These are phyloP conservation scores for Sarocladiaceae sp. DNA, from an alignment of 2,329 filamentous ascomycete genomes.

Conservation along the genomic window DNA sequence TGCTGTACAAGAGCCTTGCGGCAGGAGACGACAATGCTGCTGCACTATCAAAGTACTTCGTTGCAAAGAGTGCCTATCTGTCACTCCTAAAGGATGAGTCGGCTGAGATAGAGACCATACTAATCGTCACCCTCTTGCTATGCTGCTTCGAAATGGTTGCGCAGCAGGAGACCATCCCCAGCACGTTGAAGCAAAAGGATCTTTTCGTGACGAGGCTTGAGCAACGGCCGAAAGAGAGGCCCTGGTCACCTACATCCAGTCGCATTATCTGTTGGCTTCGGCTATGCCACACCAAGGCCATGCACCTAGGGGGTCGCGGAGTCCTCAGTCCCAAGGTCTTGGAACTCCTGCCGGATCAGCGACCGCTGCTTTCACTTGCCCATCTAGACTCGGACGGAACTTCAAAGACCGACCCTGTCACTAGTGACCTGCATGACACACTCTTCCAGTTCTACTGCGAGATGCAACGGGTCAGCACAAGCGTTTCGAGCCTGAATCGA, in stretches of 20 bases:
- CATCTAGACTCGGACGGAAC: not conserved
- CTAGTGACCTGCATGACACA: not conserved
- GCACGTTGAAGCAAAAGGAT: not conserved
- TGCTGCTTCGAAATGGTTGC: not conserved
- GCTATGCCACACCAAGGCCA: not conserved
- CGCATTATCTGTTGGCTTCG: not conserved
- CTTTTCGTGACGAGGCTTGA: not conserved
- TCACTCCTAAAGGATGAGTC: not conserved
- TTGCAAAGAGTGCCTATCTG: not conserved
- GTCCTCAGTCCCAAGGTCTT: not conserved
- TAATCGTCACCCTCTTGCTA: not conserved
- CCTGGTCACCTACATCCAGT: not conserved
- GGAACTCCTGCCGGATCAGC: not conserved
- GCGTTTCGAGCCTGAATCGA: not conserved
- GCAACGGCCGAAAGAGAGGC: not conserved
- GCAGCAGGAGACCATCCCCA: not conserved
- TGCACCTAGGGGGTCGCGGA: not conserved
- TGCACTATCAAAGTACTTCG: not conserved
- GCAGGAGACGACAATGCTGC: not conserved
- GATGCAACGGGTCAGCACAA: not conserved
- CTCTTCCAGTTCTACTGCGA: not conserved
- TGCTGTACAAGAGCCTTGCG: not conserved
- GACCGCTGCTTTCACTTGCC: not conserved
- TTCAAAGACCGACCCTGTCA: not conserved
- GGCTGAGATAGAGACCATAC: not conserved